Evolutionary conservation across 148 eudicot genomes (phyloP).

Genomic region (Diospyros kaki): DNA sequence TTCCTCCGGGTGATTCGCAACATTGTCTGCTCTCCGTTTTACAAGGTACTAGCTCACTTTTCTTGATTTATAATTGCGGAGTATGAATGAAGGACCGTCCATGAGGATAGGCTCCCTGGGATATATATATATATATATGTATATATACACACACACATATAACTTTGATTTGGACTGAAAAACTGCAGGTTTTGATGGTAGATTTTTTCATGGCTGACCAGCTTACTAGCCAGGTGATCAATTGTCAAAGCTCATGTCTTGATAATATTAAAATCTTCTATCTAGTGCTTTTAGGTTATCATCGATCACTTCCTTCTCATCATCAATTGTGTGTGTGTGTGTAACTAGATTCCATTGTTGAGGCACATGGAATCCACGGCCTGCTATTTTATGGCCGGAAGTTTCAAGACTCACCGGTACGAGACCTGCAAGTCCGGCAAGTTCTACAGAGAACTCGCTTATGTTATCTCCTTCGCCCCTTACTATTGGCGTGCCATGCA

Average conservation of each 20-base stretch:
- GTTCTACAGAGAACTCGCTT: constrained; percentile 70
- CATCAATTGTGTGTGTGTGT: not conserved
- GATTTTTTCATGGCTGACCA: constrained; percentile 99
- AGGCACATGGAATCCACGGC: constrained; percentile 78
- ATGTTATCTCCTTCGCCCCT: constrained; percentile 90
- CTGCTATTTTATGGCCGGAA: constrained; percentile 74
- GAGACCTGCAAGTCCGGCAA: constrained; percentile 66
- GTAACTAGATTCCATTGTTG: constrained; percentile 62
- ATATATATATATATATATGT: too few species aligned
- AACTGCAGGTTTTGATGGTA: constrained; percentile 73
- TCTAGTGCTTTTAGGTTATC: not conserved
- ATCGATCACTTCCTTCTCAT: not conserved
- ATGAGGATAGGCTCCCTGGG: too few species aligned
- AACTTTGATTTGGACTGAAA: not conserved
- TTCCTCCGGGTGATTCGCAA: constrained; percentile 81
- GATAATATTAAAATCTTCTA: not conserved
- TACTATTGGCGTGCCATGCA: constrained; percentile 99
- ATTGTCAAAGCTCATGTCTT: not conserved
- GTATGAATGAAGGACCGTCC: too few species aligned
- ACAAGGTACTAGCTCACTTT: constrained; percentile 44
- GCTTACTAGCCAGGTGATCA: constrained; percentile 96
- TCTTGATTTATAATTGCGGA: not conserved
- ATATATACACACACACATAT: too few species aligned
- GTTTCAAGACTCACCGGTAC: constrained; percentile 51
- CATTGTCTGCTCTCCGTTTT: constrained; percentile 84